Evolutionary conservation across 441 rosid genomes (phyloP).

Genomic region (Aleurites moluccanus): DNA sequence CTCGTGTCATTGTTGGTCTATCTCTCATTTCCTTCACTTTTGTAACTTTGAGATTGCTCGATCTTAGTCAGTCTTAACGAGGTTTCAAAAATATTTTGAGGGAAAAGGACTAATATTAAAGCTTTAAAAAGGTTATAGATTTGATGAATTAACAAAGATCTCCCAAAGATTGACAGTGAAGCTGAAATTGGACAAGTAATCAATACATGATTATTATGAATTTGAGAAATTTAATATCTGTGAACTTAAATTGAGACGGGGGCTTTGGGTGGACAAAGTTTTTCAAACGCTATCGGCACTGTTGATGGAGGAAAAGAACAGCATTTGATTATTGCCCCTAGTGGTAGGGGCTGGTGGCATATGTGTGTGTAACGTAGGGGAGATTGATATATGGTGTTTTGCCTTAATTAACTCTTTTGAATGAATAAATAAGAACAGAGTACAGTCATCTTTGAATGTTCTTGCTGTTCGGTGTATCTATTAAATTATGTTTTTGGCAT

Average conservation of each 20-base stretch:
- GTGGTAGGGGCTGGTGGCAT: background rate
- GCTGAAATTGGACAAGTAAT: constrained; percentile 3
- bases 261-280: background rate
- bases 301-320: background rate
- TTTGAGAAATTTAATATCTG: background rate
- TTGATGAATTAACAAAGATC: background rate
- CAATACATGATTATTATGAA: background rate
- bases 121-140: background rate
- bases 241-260: background rate
- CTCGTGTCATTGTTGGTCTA: background rate
- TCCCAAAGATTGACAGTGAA: background rate
- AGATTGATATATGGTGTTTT: background rate
- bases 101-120: background rate
- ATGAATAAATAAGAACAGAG: background rate
- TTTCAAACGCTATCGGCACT: background rate
- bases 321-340: background rate
- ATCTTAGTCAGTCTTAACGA: background rate
- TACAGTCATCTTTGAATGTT: background rate
- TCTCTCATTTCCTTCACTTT: background rate
- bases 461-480: background rate
- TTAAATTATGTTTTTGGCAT: background rate
- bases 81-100: background rate
- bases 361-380: background rate
- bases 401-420: background rate
- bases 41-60: background rate